phyloP scores from a whole-genome alignment of 139 green algal genomes.

The Marvania coccoides region DNA sequence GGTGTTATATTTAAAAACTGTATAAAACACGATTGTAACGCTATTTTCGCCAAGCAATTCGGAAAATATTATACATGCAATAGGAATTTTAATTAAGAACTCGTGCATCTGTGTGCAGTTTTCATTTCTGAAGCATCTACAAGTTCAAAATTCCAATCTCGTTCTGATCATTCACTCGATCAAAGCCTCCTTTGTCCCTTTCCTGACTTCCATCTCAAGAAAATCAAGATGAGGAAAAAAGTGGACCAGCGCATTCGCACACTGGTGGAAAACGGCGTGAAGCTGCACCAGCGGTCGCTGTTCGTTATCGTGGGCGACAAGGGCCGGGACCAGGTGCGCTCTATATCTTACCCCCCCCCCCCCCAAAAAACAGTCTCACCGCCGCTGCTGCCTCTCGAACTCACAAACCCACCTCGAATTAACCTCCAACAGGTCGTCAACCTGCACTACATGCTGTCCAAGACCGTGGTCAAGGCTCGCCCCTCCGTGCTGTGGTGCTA shows the following conservation, averaged over 20 bases:
- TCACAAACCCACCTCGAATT: neutral
- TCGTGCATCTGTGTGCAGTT: neutral
- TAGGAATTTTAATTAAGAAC: neutral
- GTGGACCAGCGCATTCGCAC: constrained; percentile 92
- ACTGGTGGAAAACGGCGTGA: constrained; percentile 95
- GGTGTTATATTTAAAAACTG: too few species aligned
- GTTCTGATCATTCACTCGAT: neutral
- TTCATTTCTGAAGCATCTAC: neutral
- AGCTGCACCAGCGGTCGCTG: constrained; percentile 74
- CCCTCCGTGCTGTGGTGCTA: constrained; percentile 99
- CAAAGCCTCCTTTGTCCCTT: neutral
- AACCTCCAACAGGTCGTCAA: constrained; percentile 78
- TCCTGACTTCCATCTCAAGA: neutral
- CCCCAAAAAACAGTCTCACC: neutral
- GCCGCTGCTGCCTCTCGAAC: neutral
- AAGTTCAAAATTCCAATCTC: neutral
- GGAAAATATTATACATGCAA: neutral
- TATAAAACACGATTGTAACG: too few species aligned
- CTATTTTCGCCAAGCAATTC: too few species aligned
- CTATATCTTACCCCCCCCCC: neutral
- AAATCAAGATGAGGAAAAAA: constrained; percentile 92
- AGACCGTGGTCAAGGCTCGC: constrained; percentile 86
- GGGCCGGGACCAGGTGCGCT: constrained; percentile 71
- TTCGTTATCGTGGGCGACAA: constrained; percentile 98
- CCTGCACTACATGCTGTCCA: constrained; percentile 97